These are phyloP conservation scores for Leccinum subspadiceum DNA, from an alignment of 1,284 basidiomycete species.

Conservation along the genomic window DNA sequence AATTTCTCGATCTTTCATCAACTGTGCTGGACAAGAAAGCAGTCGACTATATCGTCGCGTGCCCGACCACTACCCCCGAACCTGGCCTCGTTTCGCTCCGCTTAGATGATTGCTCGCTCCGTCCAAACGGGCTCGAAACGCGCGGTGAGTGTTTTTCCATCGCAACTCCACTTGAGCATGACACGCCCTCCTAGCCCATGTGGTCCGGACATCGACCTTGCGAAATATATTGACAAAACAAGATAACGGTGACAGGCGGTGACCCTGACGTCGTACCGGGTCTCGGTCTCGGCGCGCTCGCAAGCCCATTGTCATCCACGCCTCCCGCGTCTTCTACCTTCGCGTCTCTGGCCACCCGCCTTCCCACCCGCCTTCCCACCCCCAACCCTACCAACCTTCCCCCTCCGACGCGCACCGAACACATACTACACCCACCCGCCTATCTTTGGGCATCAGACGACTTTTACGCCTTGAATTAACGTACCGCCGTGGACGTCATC, in stretches of 20 bases:
- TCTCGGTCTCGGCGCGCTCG: not conserved
- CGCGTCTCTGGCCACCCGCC: slow-evolving; percentile 35
- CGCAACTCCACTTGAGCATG: not conserved
- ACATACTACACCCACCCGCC: slow-evolving; percentile 49
- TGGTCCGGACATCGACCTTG: slow-evolving; percentile 79
- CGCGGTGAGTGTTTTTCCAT: slow-evolving; percentile 54
- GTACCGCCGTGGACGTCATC: slow-evolving; percentile 52
- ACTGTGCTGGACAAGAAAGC: slow-evolving; percentile 79
- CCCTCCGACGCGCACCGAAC: slow-evolving; percentile 39
- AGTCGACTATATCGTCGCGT: slow-evolving; percentile 78
- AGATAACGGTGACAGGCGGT: slow-evolving; percentile 77
- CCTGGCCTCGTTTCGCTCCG: slow-evolving; percentile 74
- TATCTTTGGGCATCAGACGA: too few species aligned
- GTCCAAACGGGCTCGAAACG: slow-evolving; percentile 70
- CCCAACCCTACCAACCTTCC: slow-evolving; percentile 20
- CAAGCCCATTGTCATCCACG: slow-evolving; percentile 15
- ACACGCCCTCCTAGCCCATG: slow-evolving; percentile 51
- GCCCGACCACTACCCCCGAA: slow-evolving; percentile 54
- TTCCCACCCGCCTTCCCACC: slow-evolving; percentile 11
- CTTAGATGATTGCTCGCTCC: slow-evolving; percentile 79
- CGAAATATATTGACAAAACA: slow-evolving; percentile 88
- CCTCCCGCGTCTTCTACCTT: slow-evolving; percentile 20
- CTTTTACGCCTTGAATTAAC: too few species aligned
- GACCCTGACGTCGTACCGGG: slow-evolving; percentile 55
- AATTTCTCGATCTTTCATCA: slow-evolving; percentile 43